These are phyloP conservation scores for Secale cereale DNA, from an alignment of 176 grass and related monocot species.

Conservation along the genomic window DNA sequence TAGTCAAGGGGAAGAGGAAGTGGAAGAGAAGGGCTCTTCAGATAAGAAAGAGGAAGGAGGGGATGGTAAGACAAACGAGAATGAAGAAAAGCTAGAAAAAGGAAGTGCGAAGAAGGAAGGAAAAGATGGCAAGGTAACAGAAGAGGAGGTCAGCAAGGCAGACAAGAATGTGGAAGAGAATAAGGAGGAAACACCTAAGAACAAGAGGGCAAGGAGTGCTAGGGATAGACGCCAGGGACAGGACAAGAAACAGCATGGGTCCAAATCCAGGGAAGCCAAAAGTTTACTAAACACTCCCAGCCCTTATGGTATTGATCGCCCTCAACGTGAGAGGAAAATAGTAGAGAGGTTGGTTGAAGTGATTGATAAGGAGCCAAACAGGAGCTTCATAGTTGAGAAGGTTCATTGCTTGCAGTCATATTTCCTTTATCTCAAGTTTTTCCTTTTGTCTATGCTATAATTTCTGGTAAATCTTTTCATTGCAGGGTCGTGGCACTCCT, in stretches of 20 bases:
- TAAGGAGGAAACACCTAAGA: conserved; percentile 60
- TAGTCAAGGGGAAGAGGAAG: conserved; percentile 31
- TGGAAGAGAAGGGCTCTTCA: conserved; percentile 26
- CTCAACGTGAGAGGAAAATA: conserved; percentile 93
- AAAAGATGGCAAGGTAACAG: conserved; percentile 9
- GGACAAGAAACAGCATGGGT: conserved; percentile 38
- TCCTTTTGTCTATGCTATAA: conserved; percentile 13
- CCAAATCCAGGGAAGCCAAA: conserved; percentile 59
- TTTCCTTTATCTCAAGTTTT: background rate
- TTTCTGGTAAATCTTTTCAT: conserved; percentile 22
- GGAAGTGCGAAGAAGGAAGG: conserved; percentile 6
- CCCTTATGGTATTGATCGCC: conserved; percentile 66
- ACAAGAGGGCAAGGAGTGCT: conserved; percentile 55
- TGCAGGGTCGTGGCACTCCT: conserved; percentile 88
- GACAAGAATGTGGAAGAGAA: conserved; percentile 40
- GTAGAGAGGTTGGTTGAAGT: conserved; percentile 99
- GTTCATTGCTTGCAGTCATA: conserved; percentile 35
- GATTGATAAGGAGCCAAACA: conserved; percentile 90
- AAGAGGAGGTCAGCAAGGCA: conserved; percentile 22
- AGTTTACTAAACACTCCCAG: conserved; percentile 39
- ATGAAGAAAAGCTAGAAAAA: conserved; percentile 6
- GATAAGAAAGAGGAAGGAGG: conserved; percentile 12
- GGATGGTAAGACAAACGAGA: background rate
- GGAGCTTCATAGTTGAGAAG: conserved; percentile 84
- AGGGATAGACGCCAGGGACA: conserved; percentile 57